Evolutionary conservation across 2,329 filamentous ascomycete species (phyloP).

Genomic region (Ambrosiella beaveri): DNA sequence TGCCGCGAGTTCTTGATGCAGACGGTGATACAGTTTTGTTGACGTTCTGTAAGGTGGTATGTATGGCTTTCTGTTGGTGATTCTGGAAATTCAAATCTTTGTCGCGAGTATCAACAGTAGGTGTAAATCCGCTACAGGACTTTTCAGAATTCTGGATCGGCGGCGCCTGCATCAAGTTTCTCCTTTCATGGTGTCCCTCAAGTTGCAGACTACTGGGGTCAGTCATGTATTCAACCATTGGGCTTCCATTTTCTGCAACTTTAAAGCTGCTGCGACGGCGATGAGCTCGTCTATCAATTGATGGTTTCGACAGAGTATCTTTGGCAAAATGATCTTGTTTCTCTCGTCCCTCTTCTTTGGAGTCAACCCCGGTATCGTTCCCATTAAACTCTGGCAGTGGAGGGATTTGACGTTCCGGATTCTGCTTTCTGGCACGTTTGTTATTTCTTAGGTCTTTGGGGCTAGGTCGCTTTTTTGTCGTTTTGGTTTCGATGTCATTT

Average conservation of each 20-base stretch:
- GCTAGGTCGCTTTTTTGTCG: background rate
- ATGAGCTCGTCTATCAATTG: background rate
- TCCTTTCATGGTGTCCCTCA: too few relatives aligned
- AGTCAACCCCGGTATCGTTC: background rate
- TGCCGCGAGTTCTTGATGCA: too few relatives aligned
- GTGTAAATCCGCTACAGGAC: too few relatives aligned
- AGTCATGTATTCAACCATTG: background rate
- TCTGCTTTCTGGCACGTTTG: background rate
- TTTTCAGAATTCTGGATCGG: too few relatives aligned
- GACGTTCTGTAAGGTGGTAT: background rate
- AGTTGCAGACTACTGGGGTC: background rate
- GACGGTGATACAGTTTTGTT: background rate
- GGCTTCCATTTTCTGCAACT: constrained; percentile 10
- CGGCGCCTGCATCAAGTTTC: too few relatives aligned
- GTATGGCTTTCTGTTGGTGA: background rate
- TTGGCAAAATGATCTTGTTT: background rate
- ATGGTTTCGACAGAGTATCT: background rate
- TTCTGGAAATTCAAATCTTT: background rate
- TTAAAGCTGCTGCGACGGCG: constrained; percentile 7
- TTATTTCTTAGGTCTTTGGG: background rate
- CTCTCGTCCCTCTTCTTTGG: background rate
- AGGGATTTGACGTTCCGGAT: background rate
- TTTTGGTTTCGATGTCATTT: background rate
- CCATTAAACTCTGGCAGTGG: background rate
- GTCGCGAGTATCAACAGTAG: too few relatives aligned